Base-by-base conservation (phyloP, 805 yeast genomes). In the Scheffersomyces stipitis region DNA sequence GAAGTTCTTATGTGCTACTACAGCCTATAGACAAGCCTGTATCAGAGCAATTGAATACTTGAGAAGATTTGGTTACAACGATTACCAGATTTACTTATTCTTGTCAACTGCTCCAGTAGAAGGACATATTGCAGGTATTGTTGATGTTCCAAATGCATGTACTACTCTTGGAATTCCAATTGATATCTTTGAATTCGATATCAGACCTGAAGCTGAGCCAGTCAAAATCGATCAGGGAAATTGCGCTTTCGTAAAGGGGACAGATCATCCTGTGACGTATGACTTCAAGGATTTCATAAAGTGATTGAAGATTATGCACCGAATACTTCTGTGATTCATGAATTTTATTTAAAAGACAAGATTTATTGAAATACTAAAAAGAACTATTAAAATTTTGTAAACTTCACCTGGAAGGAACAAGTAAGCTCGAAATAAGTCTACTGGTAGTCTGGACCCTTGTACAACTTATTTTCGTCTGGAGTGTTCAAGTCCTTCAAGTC, bases 21-120 rank as follows among this genome's bases (percentile, higher is more conserved):
- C 69, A n/a, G 78, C 79, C 9, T 73, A 71, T 52, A 54, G 74
- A 45, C 77, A 74, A 45, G 65, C 78, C 4, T 72, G 78, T 52
- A 49, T 73, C 15, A 45, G 78, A 35, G 73, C 64, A 29, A 72
- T 74, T 42, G 78, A 73, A 42, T 74, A 73, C 51, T 60, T 74
- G 46, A 56, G 76, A 42, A 49, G 76, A 41, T 73, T 48, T 47
- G 79, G 79, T 9, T 73, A 73, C 52, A 69, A 67, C 38, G 79
- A 73, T 45, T 74, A 73, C 49, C 79, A 74, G 48, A 59, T 74
- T 20, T 74, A 71, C 44, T 41, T 73, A 22, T 56, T 73, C 22
- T 51, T 73, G 16, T 65, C 73, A 7, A 52, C 64, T 23, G 79
- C 78, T 2, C 79, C 79, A 13, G 65, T 73, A 38, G 74, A 73